A percentile compares a stretch with the other conserved stretches of the same genome.
phyloP scores from a whole-genome alignment of 1,284 basidiomycete species.

The Trichosporon sp. region DNA sequence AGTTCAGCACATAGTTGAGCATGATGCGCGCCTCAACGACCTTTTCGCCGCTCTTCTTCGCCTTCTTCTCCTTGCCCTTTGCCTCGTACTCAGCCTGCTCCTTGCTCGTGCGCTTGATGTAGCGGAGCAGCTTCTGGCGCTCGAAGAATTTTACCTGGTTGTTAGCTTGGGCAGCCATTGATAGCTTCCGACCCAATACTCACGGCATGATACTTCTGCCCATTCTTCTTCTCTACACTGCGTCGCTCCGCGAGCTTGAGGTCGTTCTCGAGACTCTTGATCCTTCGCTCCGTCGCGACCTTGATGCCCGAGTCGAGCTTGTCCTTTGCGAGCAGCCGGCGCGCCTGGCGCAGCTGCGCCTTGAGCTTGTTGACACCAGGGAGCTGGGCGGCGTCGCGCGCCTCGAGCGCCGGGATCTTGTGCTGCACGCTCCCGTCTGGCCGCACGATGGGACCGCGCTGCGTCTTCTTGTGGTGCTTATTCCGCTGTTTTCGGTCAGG shows the following conservation, averaged over 20 bases:
- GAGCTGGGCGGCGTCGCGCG: slow-evolving; percentile 37
- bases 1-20: slow-evolving; percentile 73
- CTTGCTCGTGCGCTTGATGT: slow-evolving; percentile 68
- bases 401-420: slow-evolving; percentile 38
- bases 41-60: slow-evolving; percentile 57
- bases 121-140: slow-evolving; percentile 75
- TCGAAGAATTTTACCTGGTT: slow-evolving; percentile 78
- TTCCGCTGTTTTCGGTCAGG: slow-evolving; percentile 11
- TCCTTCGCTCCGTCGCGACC: slow-evolving; percentile 72
- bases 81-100: slow-evolving; percentile 53
- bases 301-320: slow-evolving; percentile 74
- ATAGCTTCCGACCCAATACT: slow-evolving; percentile 21
- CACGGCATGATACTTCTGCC: slow-evolving; percentile 73
- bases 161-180: neutral
- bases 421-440: slow-evolving; percentile 14
- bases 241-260: slow-evolving; percentile 65
- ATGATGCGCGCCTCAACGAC: slow-evolving; percentile 68
- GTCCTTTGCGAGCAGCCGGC: slow-evolving; percentile 75
- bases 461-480: neutral
- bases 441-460: neutral
- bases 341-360: slow-evolving; percentile 73
- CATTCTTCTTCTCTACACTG: slow-evolving; percentile 70
- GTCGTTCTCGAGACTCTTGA: slow-evolving; percentile 74
- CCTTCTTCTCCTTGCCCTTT: slow-evolving; percentile 54
- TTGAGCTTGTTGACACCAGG: slow-evolving; percentile 68